Evolutionary conservation across 2,329 filamentous ascomycete genomes (phyloP), one percentile per base, ranked within the genome.

Genomic region (Colletotrichum sp.): DNA sequence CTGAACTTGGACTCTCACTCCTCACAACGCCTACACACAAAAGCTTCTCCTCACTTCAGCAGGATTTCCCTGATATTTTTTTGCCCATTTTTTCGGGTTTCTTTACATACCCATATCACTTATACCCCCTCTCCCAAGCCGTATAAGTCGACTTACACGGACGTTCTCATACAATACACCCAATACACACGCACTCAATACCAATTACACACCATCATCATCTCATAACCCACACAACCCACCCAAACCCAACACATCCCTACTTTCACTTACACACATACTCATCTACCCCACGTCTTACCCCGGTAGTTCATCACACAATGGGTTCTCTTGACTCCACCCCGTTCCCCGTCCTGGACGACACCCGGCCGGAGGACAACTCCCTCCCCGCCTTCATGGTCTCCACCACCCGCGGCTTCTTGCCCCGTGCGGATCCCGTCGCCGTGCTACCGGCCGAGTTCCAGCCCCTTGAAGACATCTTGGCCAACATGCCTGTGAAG

Each of bases 401-500:
- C 52, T 95, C 94, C 60, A 95, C 92, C 26, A 90, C 91, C 6
- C 89, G 93, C 74, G 94, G 94, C 68, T 96, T 96, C 84, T 88
- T 96, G 39, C 94, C 94, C 15, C 91, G 94, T 16, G 88, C 89
- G 83, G 88, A 93, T 77, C 92, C 92, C 60, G 85, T 93, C 79
- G 86, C 88, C 66, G 84, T 88, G 12, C 91, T 98, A 1, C 96
- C 96, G 24, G 79, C 88, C 16, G 94, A 94, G 83, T 98, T 98
- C 82, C 90, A 92, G 44, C 86, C 91, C 6, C 88, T 98, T 39
- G 92, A 95, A 84, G 92, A 91, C 28, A 89, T 98, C 77, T 89
- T 96, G 36, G 89, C 92, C 75, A 92, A 93, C 76, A 95, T 97
- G 91, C 95, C 96, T 30, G 93, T 98, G 83, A 92, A 92, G 86